phyloP scores from a whole-genome alignment of 2,329 filamentous ascomycete genomes.

The Boeremia exigua region DNA sequence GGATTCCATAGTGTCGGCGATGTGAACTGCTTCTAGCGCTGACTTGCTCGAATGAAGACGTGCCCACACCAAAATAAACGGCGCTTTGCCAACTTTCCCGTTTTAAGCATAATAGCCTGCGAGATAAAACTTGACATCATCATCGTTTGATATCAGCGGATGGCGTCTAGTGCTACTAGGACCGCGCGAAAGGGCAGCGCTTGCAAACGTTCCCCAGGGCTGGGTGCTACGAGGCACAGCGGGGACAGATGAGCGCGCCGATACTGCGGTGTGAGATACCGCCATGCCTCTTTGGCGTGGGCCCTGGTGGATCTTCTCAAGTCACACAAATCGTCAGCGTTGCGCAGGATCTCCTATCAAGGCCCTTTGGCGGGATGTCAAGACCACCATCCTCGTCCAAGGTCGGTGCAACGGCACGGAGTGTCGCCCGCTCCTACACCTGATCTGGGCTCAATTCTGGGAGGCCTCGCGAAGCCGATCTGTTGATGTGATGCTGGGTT shows the following conservation, averaged over 20 bases:
- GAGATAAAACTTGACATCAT: neutral
- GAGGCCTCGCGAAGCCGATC: constrained; percentile 1
- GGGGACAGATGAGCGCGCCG: neutral
- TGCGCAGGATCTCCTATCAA: neutral
- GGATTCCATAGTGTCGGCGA: constrained; percentile 11
- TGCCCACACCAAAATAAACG: constrained; percentile 28
- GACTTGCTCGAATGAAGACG: constrained; percentile 20
- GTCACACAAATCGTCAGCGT: constrained; percentile 15
- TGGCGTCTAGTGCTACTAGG: constrained; percentile 4
- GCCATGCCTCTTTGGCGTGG: constrained; percentile 1
- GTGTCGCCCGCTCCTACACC: neutral
- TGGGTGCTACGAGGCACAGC: neutral
- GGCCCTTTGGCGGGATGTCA: neutral
- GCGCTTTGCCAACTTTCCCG: constrained; percentile 15
- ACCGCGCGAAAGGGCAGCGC: constrained; percentile 5
- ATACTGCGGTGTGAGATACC: constrained; percentile 15
- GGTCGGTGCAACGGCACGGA: constrained; percentile 1
- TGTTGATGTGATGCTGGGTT: constrained; percentile 2
- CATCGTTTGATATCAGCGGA: neutral
- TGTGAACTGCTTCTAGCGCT: constrained; percentile 26
- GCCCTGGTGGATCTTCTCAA: neutral
- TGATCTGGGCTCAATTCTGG: constrained; percentile 1
- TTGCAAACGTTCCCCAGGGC: constrained; percentile 4
- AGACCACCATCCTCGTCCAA: neutral
- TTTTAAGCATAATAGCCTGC: neutral